phyloP scores from a whole-genome alignment of 306 rosid genomes.

The Ammopiptanthus mongolicus region DNA sequence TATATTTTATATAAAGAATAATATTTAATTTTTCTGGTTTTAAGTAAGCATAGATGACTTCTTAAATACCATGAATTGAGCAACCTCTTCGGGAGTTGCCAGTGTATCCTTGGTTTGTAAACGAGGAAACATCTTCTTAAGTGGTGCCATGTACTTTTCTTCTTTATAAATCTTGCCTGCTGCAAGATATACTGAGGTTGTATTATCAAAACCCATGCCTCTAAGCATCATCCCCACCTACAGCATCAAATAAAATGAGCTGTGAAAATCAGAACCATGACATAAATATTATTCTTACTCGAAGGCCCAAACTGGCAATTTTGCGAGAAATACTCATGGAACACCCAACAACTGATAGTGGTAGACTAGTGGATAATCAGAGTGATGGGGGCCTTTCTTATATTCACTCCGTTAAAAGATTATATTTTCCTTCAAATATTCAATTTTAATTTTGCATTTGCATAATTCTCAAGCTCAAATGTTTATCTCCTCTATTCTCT shows the following conservation, averaged over 20 bases:
- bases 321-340: not conserved
- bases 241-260: slow-evolving; percentile 19
- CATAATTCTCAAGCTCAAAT: not conserved
- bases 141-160: slow-evolving; percentile 87
- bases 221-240: slow-evolving; percentile 98
- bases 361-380: not conserved
- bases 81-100: slow-evolving; percentile 78
- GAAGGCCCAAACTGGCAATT: not conserved
- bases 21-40: slow-evolving; percentile 4
- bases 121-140: slow-evolving; percentile 88
- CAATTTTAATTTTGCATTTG: not conserved
- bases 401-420: not conserved
- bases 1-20: slow-evolving; percentile 22
- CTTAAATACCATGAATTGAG: slow-evolving; percentile 65
- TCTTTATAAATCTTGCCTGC: slow-evolving; percentile 87
- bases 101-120: slow-evolving; percentile 80
- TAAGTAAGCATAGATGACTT: slow-evolving; percentile 16
- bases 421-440: not conserved
- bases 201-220: slow-evolving; percentile 96
- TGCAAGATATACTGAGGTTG: slow-evolving; percentile 80
- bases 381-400: not conserved
- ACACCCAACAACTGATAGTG: not conserved
- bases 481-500: not conserved
- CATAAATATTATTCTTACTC: not conserved
- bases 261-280: slow-evolving; percentile 2